Base-by-base conservation (phyloP, 768 basidiomycete genomes). In the Mycena leptocephala region DNA sequence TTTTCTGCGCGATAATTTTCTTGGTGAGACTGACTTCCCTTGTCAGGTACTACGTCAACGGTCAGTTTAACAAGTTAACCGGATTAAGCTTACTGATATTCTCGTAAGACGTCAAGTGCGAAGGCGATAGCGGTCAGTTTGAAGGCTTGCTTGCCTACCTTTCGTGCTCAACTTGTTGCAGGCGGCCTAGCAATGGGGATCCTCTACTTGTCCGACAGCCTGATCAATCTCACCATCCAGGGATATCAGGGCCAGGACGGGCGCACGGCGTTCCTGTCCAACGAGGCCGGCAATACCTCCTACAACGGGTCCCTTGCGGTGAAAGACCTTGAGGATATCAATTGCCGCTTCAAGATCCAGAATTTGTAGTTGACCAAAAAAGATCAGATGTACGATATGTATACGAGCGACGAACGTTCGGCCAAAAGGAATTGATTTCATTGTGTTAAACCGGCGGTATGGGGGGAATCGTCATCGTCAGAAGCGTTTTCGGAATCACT, bases 211-310 rank as follows among this genome's bases (percentile, higher is more conserved):
- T 7, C n/a, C 22, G 32, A 62, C 16, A 43, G 58, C 43, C 10
- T 61, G 61, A 30, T 55, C 48, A 64, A 62, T 35, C 35, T 72
- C n/a, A 53, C 62, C 61, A 72, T 72, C 14, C 3, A n/a, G 24
- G 62, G 71, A 39, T 72, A 72, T 16, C 71, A 62, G 20, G 71
- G 62, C 16, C 62, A 63, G 26, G 71, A 72, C 51, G 62, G 62
- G 48, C 71, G 59, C 35, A 72, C 71, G n/a, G 48, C 59, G 13
- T 72, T 55, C 51, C 30, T 72, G 32, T 63, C 61, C 26, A 72
- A 41, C 61, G 30, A 72, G 24, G 70, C 70, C 9, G 71, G 71
- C 5, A 72, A 55, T 20, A 16, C 32, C 3, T 62, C 63, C 33
- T 72, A 53, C 51, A 72, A 72, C 8, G 62, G 62, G 3, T 53